Evolutionary conservation across 495 filamentous ascomycete species (phyloP).

Genomic region (Podospora conica): DNA sequence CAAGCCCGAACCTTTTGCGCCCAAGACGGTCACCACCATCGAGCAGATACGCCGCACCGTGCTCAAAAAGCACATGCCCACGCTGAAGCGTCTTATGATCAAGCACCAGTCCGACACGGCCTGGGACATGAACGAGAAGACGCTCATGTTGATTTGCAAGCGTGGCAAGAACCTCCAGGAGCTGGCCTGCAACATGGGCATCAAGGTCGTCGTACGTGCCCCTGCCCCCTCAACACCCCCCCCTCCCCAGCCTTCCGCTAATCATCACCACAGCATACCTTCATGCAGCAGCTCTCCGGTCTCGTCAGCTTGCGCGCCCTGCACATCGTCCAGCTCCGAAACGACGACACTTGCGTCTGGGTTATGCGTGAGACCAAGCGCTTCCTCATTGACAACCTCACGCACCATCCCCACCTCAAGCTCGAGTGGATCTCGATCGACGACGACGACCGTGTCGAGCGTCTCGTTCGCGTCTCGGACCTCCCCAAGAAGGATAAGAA

Average conservation of each 20-base stretch:
- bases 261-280: constrained; percentile 36
- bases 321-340: constrained; percentile 46
- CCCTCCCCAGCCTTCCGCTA: background rate
- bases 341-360: constrained; percentile 44
- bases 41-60: constrained; percentile 47
- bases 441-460: constrained; percentile 36
- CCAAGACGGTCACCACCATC: constrained; percentile 40
- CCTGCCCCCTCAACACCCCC: background rate
- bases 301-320: constrained; percentile 46
- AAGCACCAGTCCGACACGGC: constrained; percentile 41
- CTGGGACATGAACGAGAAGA: constrained; percentile 52
- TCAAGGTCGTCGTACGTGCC: constrained; percentile 45
- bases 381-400: constrained; percentile 49
- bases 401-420: constrained; percentile 43
- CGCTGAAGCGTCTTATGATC: constrained; percentile 42
- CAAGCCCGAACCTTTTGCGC: constrained; percentile 44
- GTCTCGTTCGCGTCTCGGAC: constrained; percentile 32
- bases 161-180: constrained; percentile 45
- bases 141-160: constrained; percentile 43
- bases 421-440: constrained; percentile 50
- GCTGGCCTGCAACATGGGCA: constrained; percentile 47
- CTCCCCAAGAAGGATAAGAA: constrained; percentile 23
- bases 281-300: constrained; percentile 45
- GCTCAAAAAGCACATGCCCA: constrained; percentile 42
- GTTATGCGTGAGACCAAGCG: constrained; percentile 44